phyloP scores from a whole-genome alignment of 371 early-diverging fungal species.

The Coemansia sp. region DNA sequence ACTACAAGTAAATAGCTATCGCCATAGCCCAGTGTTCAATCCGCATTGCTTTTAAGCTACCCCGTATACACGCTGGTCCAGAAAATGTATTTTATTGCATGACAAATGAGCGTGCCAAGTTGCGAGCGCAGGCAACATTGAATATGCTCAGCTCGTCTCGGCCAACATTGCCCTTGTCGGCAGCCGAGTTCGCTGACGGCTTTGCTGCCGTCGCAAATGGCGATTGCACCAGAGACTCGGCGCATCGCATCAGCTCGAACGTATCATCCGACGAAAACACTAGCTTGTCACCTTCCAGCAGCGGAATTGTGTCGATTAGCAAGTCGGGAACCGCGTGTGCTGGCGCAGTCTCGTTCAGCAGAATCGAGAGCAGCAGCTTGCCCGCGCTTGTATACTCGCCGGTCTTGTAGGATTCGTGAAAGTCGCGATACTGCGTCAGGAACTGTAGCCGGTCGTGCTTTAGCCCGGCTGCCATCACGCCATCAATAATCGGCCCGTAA shows the following conservation, averaged over 20 bases:
- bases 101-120: conserved; percentile 38
- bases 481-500: conserved; percentile 36
- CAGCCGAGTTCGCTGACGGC: too few relatives aligned
- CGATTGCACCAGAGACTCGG: conserved; percentile 22
- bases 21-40: too few relatives aligned
- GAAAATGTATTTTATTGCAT: neutral
- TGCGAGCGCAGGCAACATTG: conserved; percentile 39
- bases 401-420: conserved; percentile 27
- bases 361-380: conserved; percentile 14
- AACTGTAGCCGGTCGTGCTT: conserved; percentile 33
- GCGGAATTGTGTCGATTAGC: conserved; percentile 38
- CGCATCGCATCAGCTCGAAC: conserved; percentile 41
- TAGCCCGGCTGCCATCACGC: conserved; percentile 28
- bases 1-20: too few relatives aligned
- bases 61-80: too few relatives aligned
- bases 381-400: conserved; percentile 16
- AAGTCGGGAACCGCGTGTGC: conserved; percentile 23
- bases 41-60: too few relatives aligned
- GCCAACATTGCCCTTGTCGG: neutral
- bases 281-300: conserved; percentile 41
- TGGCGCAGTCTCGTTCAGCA: conserved; percentile 32
- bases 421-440: conserved; percentile 36
- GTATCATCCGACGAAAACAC: conserved; percentile 40
- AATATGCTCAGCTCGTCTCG: conserved; percentile 26
- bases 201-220: neutral